These are phyloP conservation scores for Sarocladium kiliense DNA, from an alignment of 2,329 filamentous ascomycete genomes.

Conservation along the genomic window DNA sequence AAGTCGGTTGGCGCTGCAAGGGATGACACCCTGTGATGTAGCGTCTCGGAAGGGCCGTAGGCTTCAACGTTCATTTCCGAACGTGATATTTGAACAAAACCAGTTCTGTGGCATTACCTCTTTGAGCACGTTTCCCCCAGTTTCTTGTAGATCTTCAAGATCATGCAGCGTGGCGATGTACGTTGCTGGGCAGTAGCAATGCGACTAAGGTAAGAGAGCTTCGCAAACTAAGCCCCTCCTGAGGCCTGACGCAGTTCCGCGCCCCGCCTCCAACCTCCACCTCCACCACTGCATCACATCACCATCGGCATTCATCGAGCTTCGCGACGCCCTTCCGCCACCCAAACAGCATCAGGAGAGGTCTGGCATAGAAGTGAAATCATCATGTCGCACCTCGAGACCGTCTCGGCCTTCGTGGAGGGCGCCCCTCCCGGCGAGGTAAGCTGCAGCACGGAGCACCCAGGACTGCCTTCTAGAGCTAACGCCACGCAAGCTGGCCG, in stretches of 20 bases:
- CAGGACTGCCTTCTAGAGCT: slow-evolving; percentile 11
- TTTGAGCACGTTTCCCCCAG: too few species aligned
- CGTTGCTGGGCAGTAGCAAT: too few species aligned
- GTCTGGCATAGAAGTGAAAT: neutral
- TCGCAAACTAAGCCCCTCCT: slow-evolving; percentile 10
- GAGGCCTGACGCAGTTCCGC: slow-evolving; percentile 19
- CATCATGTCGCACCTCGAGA: slow-evolving; percentile 33
- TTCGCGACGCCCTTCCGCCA: neutral
- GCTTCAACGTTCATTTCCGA: too few species aligned
- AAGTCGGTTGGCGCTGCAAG: too few species aligned
- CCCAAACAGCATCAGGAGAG: neutral
- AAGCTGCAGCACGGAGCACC: slow-evolving; percentile 25
- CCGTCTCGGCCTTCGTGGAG: slow-evolving; percentile 80
- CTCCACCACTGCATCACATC: slow-evolving; percentile 5
- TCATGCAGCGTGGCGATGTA: too few species aligned
- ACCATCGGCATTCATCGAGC: neutral
- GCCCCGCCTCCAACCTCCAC: slow-evolving; percentile 19
- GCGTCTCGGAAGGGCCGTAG: too few species aligned
- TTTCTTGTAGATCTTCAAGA: too few species aligned
- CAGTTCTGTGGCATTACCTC: too few species aligned
- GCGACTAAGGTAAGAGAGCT: too few species aligned
- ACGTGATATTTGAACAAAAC: too few species aligned
- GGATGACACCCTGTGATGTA: too few species aligned
- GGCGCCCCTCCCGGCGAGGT: slow-evolving; percentile 96
- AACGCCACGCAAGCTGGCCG: slow-evolving; percentile 61